Base-by-base conservation (phyloP, 164 flowering plant genomes). In the Cinnamomum micranthum region DNA sequence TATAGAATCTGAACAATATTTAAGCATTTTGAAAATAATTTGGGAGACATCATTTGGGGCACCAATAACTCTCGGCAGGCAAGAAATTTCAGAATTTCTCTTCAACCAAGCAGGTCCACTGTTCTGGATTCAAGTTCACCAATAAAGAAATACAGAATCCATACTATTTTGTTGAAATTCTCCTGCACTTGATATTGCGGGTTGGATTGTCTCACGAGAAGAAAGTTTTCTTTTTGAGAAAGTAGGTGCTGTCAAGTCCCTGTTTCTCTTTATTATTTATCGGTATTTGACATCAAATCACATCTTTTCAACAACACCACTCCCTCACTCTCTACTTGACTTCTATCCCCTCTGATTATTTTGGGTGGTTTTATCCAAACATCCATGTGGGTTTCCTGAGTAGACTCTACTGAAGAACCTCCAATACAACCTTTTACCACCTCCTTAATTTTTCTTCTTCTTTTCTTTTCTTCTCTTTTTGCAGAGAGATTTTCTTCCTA, bases 231-330 rank as follows among this genome's bases (percentile, higher is more conserved):
- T 24, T 51, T 51, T 22, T 71, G 63, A 25, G 68, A 58, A 66
- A 59, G 76, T 74, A 76, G 80, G 80, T 80, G 80, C 76, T 81
- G 88, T 84, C 87, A 84, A 79, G 86, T 85, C 86, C 77, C 84
- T 85, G 81, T 82, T 80, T 73, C 79, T 78, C 47, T 66, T 77
- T 79, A 76, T 68, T 80, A 68, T 35, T 69, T 79, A 64, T 31
- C 76, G 72, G 81, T 76, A 75, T 84, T 80, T 86, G 82, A 86
- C 82, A 85, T 84, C 84, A 78, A 78, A 86, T 86, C 90, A 86
- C 88, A 85, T 86, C 87, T 68, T 70, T 73, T 84, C 85, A 55
- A 55, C 60, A 14, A 17, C 6, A 73, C 73, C 66, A 70, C 75
- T 67, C 58, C 73, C 74, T 15, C 63, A 47, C 64, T 22, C 62